Evolutionary conservation across 352 stramenopile genomes (phyloP).

Genomic region (Poterioochromonas sp.): DNA sequence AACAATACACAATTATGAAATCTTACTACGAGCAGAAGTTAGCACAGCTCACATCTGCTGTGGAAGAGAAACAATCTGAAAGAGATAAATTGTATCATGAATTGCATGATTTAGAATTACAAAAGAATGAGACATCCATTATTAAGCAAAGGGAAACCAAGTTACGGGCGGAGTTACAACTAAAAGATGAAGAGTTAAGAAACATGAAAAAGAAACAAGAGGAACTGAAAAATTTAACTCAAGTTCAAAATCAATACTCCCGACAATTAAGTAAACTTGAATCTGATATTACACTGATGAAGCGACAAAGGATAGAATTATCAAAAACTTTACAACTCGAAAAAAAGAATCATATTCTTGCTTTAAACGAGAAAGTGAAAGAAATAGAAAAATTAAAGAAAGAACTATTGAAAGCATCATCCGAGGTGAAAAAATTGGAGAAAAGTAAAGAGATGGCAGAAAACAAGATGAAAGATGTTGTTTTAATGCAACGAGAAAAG

Average conservation of each 20-base stretch:
- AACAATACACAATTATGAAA: slow-evolving; percentile 33
- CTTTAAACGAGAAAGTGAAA: slow-evolving; percentile 25
- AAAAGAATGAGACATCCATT: neutral
- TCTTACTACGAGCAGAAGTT: slow-evolving; percentile 33
- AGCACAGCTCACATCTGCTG: neutral
- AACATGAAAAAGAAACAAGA: slow-evolving; percentile 20
- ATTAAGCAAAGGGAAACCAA: neutral
- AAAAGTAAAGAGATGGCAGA: slow-evolving; percentile 27
- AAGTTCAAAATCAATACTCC: slow-evolving; percentile 12
- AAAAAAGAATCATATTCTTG: slow-evolving; percentile 28
- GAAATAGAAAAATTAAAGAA: slow-evolving; percentile 26
- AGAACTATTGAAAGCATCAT: neutral
- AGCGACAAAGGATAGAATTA: slow-evolving; percentile 12
- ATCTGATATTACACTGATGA: slow-evolving; percentile 29
- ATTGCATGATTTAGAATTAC: neutral
- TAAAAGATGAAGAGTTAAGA: slow-evolving; percentile 29
- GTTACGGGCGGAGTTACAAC: neutral
- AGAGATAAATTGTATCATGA: neutral
- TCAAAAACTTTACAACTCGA: slow-evolving; percentile 1
- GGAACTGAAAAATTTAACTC: slow-evolving; percentile 9
- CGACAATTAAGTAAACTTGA: slow-evolving; percentile 28
- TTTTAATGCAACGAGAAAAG: slow-evolving; percentile 22
- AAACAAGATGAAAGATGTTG: neutral
- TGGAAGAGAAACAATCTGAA: slow-evolving; percentile 28
- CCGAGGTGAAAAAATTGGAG: slow-evolving; percentile 1